phyloP scores from a whole-genome alignment of 192 early-diverging fungal species.

The Chytriomyces sp. region DNA sequence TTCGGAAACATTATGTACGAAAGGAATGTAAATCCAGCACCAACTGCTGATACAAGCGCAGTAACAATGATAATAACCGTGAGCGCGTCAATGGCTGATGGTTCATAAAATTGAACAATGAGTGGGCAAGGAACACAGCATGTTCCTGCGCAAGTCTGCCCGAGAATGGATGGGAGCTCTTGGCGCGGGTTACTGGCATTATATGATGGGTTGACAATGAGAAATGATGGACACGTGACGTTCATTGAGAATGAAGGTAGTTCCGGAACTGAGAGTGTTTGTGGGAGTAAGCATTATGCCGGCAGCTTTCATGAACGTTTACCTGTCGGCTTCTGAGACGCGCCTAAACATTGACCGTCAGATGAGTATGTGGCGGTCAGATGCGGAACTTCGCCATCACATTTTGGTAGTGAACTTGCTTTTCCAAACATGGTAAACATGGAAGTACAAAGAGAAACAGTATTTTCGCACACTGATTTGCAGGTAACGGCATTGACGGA shows the following conservation, averaged over 20 bases:
- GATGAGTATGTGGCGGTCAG: conserved; percentile 3
- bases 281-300: not conserved
- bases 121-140: conserved; percentile 18
- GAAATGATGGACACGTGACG: conserved; percentile 8
- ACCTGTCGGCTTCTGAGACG: not conserved
- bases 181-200: conserved; percentile 1
- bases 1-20: conserved; percentile 25
- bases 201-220: conserved; percentile 9
- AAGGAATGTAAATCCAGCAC: conserved; percentile 1
- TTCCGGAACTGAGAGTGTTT: conserved; percentile 1
- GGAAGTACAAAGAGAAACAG: not conserved
- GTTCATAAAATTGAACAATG: conserved; percentile 17
- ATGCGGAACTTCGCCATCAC: not conserved
- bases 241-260: not conserved
- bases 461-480: conserved; percentile 4
- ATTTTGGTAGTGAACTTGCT: conserved; percentile 10
- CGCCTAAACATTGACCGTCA: not conserved
- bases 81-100: not conserved
- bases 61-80: not conserved
- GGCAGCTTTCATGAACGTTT: not conserved
- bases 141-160: not conserved
- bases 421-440: conserved; percentile 19
- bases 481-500: not conserved
- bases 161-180: not conserved
- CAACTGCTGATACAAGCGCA: not conserved